phyloP scores from a whole-genome alignment of 2,329 filamentous ascomycete genomes.

The Cladosporium velox region DNA sequence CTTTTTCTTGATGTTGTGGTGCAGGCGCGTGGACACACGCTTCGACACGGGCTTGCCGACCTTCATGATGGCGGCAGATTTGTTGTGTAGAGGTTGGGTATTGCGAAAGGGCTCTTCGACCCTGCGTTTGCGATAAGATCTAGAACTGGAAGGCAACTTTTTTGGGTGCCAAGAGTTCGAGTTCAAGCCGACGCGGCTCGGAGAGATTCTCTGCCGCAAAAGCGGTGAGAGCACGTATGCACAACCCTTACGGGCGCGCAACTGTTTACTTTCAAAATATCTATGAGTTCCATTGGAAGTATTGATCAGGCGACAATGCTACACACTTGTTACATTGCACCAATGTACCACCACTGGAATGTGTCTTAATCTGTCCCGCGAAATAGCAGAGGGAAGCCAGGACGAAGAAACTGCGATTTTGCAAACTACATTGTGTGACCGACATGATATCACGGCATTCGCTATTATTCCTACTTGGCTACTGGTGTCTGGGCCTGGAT shows the following conservation, averaged over 20 bases:
- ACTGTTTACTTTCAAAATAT: no score
- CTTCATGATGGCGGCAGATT: constrained; percentile 31
- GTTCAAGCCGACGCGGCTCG: neutral
- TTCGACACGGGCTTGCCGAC: constrained; percentile 80
- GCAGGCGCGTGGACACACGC: constrained; percentile 81
- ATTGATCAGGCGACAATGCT: neutral
- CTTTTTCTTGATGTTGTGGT: constrained; percentile 94
- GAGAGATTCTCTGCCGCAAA: constrained; percentile 1
- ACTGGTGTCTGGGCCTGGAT: neutral
- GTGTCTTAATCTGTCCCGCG: no score
- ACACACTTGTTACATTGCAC: neutral
- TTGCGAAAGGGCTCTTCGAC: neutral
- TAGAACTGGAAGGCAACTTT: constrained; percentile 12
- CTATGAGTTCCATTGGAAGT: neutral
- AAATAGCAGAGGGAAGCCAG: neutral
- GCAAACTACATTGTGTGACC: neutral
- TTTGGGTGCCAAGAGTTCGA: constrained; percentile 12
- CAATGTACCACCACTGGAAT: no score
- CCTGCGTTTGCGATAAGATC: constrained; percentile 15
- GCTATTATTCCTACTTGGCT: no score
- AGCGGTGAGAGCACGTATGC: constrained; percentile 6
- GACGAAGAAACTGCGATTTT: neutral
- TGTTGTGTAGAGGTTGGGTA: neutral
- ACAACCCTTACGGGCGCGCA: neutral
- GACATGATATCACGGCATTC: no score